phyloP scores from a whole-genome alignment of 176 grass and related monocot species.

The Lolium perenne region DNA sequence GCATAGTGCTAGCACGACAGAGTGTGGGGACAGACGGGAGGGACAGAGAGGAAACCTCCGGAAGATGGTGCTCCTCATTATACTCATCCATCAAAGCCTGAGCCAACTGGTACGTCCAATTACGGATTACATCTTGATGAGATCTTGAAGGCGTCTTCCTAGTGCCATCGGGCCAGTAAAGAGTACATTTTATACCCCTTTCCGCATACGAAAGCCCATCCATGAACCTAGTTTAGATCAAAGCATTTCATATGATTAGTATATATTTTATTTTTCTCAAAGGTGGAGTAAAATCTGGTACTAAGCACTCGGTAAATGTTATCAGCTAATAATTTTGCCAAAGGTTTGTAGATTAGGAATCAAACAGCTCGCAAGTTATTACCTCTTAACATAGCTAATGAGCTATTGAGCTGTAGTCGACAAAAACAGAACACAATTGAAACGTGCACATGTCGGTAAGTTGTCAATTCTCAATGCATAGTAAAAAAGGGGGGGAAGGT shows the following conservation, averaged over 20 bases:
- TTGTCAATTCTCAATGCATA: not conserved
- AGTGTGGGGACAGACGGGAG: not conserved
- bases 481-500: not conserved
- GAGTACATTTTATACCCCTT: not conserved
- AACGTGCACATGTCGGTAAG: not conserved
- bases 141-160: not conserved
- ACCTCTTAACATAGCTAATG: not conserved
- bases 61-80: not conserved
- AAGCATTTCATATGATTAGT: not conserved
- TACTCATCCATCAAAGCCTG: conserved; percentile 14
- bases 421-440: not conserved
- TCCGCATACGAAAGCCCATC: not conserved
- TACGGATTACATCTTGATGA: not conserved
- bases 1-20: not conserved
- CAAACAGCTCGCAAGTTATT: not conserved
- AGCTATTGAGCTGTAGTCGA: not conserved
- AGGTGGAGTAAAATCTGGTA: not conserved
- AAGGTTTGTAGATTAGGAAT: not conserved
- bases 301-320: not conserved
- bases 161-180: conserved; percentile 11
- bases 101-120: not conserved
- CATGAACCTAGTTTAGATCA: conserved; percentile 3
- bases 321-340: not conserved
- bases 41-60: not conserved
- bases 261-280: not conserved